A percentile compares a stretch with the other conserved stretches of the same genome.
Conservation (phyloP, 345 rosid species). For the Limnanthes douglasii region DNA sequence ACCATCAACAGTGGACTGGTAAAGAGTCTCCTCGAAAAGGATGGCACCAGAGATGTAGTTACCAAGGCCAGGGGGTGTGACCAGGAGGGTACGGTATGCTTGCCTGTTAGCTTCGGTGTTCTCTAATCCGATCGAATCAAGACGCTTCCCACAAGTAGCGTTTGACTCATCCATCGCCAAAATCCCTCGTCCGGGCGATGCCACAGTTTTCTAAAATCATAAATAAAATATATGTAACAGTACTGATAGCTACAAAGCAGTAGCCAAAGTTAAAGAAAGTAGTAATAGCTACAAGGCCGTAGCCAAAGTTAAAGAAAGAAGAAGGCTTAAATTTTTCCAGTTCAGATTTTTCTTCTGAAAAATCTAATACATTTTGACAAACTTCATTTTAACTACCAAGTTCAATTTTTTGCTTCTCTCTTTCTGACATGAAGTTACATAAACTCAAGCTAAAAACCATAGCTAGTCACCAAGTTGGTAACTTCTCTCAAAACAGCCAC, state of each 20-base stretch:
- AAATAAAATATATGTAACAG: neutral
- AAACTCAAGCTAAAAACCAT: too few species aligned
- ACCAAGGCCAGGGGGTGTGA: constrained; percentile 74
- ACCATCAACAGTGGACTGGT: constrained; percentile 81
- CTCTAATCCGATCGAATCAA: constrained; percentile 87
- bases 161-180: constrained; percentile 98
- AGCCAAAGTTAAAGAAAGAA: neutral
- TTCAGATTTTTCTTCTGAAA: too few species aligned
- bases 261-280: neutral
- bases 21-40: constrained; percentile 92
- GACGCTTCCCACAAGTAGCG: constrained; percentile 94
- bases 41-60: constrained; percentile 85
- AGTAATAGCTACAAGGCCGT: neutral
- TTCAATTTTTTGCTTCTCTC: too few species aligned
- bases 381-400: too few species aligned
- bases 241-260: too few species aligned
- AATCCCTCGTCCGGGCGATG: constrained; percentile 96
- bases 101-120: constrained; percentile 97
- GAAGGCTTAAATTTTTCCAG: constrained; percentile 7
- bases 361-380: too few species aligned
- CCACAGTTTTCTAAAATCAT: constrained; percentile 58
- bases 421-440: too few species aligned
- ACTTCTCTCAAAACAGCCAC: too few species aligned
- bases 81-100: constrained; percentile 84
- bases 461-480: too few species aligned